Percentiles rank a stretch among this genome's conserved stretches.
phyloP scores from a whole-genome alignment of 2,329 filamentous ascomycete species.

The Aspergillus sp. region DNA sequence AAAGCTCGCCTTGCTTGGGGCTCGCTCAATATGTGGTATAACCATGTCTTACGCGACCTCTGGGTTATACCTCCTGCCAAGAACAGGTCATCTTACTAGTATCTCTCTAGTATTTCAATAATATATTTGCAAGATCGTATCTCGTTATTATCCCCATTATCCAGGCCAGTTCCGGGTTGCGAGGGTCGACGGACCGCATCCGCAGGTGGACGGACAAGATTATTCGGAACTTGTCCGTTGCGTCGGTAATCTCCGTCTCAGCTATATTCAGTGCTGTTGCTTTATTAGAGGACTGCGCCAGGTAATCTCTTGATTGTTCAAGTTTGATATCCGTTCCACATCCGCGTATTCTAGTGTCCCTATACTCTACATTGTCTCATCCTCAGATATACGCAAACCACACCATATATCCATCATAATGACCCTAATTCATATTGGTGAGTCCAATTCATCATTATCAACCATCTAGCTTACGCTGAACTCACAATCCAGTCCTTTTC shows the following conservation, averaged over 20 bases:
- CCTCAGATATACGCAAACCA: neutral
- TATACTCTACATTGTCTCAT: neutral
- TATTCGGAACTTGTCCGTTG: neutral
- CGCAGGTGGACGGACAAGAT: neutral
- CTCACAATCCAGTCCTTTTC: conserved; percentile 45
- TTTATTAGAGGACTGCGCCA: neutral
- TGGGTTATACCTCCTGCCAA: too few relatives aligned
- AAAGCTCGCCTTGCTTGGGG: too few relatives aligned
- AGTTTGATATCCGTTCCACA: too few relatives aligned
- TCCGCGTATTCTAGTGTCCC: too few relatives aligned
- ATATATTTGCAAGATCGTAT: too few relatives aligned
- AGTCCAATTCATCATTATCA: neutral
- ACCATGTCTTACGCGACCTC: too few relatives aligned
- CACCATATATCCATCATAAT: conserved; percentile 11
- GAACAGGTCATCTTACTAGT: too few relatives aligned
- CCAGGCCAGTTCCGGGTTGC: too few relatives aligned
- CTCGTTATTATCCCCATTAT: neutral
- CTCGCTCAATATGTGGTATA: too few relatives aligned
- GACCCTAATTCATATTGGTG: conserved; percentile 29
- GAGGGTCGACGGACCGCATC: neutral
- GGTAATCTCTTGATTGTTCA: too few relatives aligned
- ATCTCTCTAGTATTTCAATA: too few relatives aligned
- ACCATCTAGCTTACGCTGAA: neutral
- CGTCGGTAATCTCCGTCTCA: too few relatives aligned
- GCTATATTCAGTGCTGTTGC: neutral